Percentiles rank a stretch among this genome's conserved stretches.
Conservation (phyloP, 2,329 filamentous ascomycete genomes). For the Fusarium neocosmosporiellum region DNA sequence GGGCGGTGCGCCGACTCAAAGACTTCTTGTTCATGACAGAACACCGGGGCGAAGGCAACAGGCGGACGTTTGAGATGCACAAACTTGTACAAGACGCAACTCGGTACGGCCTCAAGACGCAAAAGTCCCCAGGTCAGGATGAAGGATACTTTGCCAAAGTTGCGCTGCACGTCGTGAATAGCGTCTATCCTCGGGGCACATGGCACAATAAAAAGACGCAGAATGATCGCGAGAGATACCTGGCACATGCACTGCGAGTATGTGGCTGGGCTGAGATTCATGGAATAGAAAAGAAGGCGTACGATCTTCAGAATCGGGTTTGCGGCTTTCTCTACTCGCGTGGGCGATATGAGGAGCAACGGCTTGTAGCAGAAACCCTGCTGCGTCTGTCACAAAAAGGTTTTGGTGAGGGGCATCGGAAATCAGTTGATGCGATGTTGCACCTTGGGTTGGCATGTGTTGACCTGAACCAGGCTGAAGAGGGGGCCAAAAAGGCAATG, state of each 20-base stretch:
- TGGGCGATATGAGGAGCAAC: slow-evolving; percentile 24
- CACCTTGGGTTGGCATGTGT: not conserved
- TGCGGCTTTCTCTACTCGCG: slow-evolving; percentile 37
- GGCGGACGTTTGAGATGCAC: slow-evolving; percentile 45
- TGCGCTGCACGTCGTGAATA: slow-evolving; percentile 37
- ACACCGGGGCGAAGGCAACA: not conserved
- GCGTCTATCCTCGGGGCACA: slow-evolving; percentile 32
- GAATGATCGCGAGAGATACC: slow-evolving; percentile 41
- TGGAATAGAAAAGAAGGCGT: slow-evolving; percentile 17
- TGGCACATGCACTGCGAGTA: slow-evolving; percentile 43
- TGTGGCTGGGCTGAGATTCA: slow-evolving; percentile 40
- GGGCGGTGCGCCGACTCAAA: slow-evolving; percentile 38
- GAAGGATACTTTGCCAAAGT: slow-evolving; percentile 35
- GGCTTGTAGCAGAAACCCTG: rapidly evolving
- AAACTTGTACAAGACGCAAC: slow-evolving; percentile 46
- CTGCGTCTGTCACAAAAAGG: not conserved
- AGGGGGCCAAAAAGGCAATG: not conserved
- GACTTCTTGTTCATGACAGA: slow-evolving; percentile 50
- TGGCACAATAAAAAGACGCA: slow-evolving; percentile 15
- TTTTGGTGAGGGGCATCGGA: not conserved
- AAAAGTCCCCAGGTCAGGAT: not conserved
- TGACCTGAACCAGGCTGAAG: not conserved
- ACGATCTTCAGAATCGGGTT: slow-evolving; percentile 24
- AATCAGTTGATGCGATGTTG: not conserved
- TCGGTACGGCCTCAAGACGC: slow-evolving; percentile 25